Evolutionary conservation across 1,139 yeast species (phyloP), one percentile per base, ranked within the genome.

Genomic region (Sugiyamaella neomexicana): DNA sequence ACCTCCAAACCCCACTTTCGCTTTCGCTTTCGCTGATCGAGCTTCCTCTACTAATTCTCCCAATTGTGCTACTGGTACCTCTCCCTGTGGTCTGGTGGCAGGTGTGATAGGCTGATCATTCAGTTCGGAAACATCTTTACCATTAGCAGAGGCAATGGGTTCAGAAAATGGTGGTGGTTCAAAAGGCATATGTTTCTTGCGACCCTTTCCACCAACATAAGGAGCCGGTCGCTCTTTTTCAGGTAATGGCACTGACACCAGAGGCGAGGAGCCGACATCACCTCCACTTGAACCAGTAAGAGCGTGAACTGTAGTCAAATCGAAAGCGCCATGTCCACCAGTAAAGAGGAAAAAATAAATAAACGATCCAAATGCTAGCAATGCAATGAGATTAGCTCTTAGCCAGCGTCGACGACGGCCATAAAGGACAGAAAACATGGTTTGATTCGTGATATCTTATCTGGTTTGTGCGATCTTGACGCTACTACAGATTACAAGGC

Each of bases 351-450:
- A 47, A 25, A 23, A 37, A 41, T 47, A 47, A 27, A 47, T 34
- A 16, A 47, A 15, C 9, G 51, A 39, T 1, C 44, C 38, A 47
- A 47, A 47, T 2, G 34, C 40, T 23, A 48, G 4, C 9, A 48
- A 6, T 12, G 55, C 55, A 1, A 40, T 13, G 13, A 53, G 43
- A 40, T 53, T 47, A n/a, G 55, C 46, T 10, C 52, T 41, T 13
- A 44, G 13, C 55, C 48, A 43, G 23, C 50, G 34, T 15, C 46
- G 40, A 5, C 55, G 47, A 15, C 52, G 55, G 12, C 50, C 41
- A 36, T 36, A 53, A 5, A 37, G 27, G 36, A 53, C 10, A n/a
- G 45, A 43, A 44, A 50, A 38, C 53, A 50, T 46, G 42, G 34
- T 34, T 12, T 29, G 16, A 15, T 27, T 15, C 20, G 34, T 20